These are phyloP conservation scores for Pythium pyrilobum DNA, from an alignment of 352 stramenopile genomes.

Conservation along the genomic window DNA sequence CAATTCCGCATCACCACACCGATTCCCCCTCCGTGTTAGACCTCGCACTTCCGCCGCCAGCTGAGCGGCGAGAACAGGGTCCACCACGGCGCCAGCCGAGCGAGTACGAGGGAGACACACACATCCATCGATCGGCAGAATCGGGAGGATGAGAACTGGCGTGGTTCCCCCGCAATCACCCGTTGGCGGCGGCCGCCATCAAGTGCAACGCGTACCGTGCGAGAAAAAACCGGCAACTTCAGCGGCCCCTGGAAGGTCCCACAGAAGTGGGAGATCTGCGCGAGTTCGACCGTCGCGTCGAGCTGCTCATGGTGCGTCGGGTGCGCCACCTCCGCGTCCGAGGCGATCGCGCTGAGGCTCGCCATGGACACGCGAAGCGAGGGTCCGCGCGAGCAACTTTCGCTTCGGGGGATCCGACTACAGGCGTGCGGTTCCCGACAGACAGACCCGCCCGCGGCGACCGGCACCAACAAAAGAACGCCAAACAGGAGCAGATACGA, in stretches of 20 bases:
- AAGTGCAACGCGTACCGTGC: slow-evolving; percentile 45
- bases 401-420: slow-evolving; percentile 4
- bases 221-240: slow-evolving; percentile 63
- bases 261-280: slow-evolving; percentile 77
- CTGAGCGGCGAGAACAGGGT: background rate
- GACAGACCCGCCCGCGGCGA: slow-evolving; percentile 4
- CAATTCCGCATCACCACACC: slow-evolving; percentile 2
- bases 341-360: slow-evolving; percentile 42
- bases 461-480: slow-evolving; percentile 19
- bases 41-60: background rate
- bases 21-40: slow-evolving; percentile 13
- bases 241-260: slow-evolving; percentile 60
- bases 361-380: slow-evolving; percentile 22
- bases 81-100: background rate
- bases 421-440: slow-evolving; percentile 14
- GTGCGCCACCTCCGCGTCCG: slow-evolving; percentile 28
- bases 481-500: slow-evolving; percentile 2
- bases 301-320: slow-evolving; percentile 24
- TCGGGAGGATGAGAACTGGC: slow-evolving; percentile 9
- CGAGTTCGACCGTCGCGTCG: slow-evolving; percentile 39
- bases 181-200: background rate
- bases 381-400: slow-evolving; percentile 1
- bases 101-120: background rate
- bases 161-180: slow-evolving; percentile 13
- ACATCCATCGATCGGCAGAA: slow-evolving; percentile 9